Base-by-base conservation (phyloP, 805 yeast genomes). In the Alloascoidea hylecoeti region DNA sequence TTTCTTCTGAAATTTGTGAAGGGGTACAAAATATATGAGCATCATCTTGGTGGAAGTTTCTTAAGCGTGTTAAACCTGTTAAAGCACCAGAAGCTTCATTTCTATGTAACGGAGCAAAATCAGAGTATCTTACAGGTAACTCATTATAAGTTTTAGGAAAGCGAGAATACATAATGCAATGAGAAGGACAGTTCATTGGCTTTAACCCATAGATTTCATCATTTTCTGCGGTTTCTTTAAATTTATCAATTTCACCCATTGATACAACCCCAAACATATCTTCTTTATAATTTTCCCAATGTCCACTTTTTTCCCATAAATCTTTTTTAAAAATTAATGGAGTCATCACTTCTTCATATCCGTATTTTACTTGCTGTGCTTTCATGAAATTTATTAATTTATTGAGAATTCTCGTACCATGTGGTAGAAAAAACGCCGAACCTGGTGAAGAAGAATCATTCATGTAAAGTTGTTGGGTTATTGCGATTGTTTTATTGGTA, bases 41-140 rank as follows among this genome's bases (percentile, higher is more conserved):
- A 55, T 92, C 98, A 56, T 92, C 98, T 60, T 92, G 98, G 57
- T 92, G 98, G 60, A 92, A 92, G 44, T 95, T 66, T 41, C 98
- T 71, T 2, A 92, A 96, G 40, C 98, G 66, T 0, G 97, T 92
- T 28, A 92, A 63, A 0, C 98, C 98, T 4, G 89, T 71, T 15
- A 92, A 66, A 1, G 97, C 94, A 2, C 98, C 98, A 41, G 94
- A 78, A 17, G 94, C 78, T 57, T 92, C 98, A 51, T 92, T 92
- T 51, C 98, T 68, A 56, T 92, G 98, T 42, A 92, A 61, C 2
- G 95, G 84, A 16, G 94, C 79, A 60, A 89, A 89, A 56, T 92
- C 98, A 16, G 94, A 76, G 46, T 70, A 70, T 45, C 96, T 60
- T 33, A 89, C 61, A 0, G 98, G 98, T 38, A 92, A 60, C 45